Percentiles rank a stretch among this genome's conserved stretches.
Conservation (phyloP, 2,329 filamentous ascomycete genomes). For the Alternaria tenuissima region DNA sequence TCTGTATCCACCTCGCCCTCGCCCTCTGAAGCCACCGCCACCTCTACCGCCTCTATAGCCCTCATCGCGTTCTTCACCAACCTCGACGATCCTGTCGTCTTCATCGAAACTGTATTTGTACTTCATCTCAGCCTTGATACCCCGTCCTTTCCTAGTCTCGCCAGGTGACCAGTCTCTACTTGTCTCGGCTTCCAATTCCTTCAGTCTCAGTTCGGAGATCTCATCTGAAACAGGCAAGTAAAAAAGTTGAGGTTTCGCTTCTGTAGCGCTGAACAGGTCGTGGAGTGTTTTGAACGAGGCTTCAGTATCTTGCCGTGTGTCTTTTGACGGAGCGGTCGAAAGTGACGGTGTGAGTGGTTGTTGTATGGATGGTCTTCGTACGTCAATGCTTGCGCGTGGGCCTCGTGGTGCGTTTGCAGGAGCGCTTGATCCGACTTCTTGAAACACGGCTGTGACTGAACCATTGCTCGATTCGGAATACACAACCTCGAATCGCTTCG, state of each 20-base stretch:
- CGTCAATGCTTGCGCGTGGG: constrained; percentile 22
- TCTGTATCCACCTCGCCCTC: constrained; percentile 9
- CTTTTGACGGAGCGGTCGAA: constrained; percentile 14
- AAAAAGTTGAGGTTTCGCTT: constrained; percentile 70
- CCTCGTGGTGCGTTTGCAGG: constrained; percentile 36
- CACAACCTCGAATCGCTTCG: constrained; percentile 44
- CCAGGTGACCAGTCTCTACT: constrained; percentile 52
- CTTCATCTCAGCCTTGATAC: constrained; percentile 41
- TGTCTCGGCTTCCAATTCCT: constrained; percentile 61
- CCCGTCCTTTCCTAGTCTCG: constrained; percentile 40
- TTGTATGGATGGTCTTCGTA: constrained; percentile 12
- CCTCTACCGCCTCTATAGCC: constrained; percentile 8
- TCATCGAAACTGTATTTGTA: constrained; percentile 56
- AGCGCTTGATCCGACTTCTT: constrained; percentile 42
- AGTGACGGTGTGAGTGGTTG: constrained; percentile 3
- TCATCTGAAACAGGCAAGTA: constrained; percentile 71
- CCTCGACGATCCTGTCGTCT: constrained; percentile 54
- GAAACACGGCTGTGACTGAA: constrained; percentile 40
- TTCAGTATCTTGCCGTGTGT: constrained; percentile 33
- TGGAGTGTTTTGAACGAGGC: constrained; percentile 64
- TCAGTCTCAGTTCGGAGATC: constrained; percentile 70
- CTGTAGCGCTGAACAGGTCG: constrained; percentile 67
- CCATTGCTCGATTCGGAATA: constrained; percentile 34
- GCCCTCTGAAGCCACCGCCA: constrained; percentile 11
- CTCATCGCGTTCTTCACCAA: constrained; percentile 42